phyloP scores from a whole-genome alignment of 202 grass and related monocot species.

The Hordeum pubiflorum region DNA sequence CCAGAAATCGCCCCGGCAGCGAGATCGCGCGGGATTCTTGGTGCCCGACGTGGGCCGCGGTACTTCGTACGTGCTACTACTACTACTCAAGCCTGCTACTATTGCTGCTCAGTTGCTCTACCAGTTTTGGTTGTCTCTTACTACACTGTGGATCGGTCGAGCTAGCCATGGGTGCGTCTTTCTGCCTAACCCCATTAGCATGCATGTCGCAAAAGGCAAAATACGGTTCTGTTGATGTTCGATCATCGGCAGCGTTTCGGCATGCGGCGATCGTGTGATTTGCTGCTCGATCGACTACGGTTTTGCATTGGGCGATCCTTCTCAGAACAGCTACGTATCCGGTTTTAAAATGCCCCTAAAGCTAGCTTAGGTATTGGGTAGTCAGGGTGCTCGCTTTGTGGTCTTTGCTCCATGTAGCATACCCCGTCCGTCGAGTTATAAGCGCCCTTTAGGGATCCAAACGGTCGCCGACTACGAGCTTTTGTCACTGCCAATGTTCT shows the following conservation, averaged over 20 bases:
- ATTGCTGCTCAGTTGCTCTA: neutral
- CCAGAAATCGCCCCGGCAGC: neutral
- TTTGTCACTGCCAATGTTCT: neutral
- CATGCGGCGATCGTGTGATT: neutral
- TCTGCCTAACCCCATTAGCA: constrained; percentile 23
- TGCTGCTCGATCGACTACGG: neutral
- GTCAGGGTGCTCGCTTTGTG: neutral
- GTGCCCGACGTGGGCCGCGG: constrained; percentile 32
- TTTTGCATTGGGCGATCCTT: neutral
- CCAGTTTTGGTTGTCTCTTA: neutral
- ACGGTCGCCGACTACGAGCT: neutral
- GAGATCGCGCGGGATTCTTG: neutral
- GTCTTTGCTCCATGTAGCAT: neutral
- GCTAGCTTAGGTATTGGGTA: neutral
- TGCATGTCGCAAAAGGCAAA: neutral
- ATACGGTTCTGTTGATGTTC: neutral
- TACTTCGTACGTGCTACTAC: neutral
- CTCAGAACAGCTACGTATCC: neutral
- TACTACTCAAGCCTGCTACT: too few relatives aligned
- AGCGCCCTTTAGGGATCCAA: constrained; percentile 23
- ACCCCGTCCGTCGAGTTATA: neutral
- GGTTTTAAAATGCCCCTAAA: constrained; percentile 3
- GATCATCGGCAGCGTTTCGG: constrained; percentile 1
- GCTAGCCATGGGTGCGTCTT: neutral
- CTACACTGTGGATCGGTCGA: neutral